Percentiles rank a stretch among this genome's conserved stretches.
phyloP scores from a whole-genome alignment of 768 basidiomycete genomes.

The Lactarius pseudohatsudake region DNA sequence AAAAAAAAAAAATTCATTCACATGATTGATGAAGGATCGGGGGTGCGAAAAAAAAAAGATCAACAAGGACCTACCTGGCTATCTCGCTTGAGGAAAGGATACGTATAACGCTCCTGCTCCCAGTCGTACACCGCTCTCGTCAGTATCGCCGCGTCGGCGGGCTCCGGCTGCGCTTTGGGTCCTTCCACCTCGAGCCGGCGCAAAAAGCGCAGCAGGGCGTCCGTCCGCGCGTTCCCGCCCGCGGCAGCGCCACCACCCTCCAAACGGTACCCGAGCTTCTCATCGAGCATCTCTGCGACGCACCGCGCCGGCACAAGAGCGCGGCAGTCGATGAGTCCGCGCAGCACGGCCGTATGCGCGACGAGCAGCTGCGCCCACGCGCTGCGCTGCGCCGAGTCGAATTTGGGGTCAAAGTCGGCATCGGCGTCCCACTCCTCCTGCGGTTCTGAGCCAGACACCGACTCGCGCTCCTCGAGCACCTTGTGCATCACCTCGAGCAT shows the following conservation, averaged over 20 bases:
- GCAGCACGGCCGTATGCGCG: slow-evolving; percentile 15
- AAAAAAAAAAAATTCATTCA: neutral
- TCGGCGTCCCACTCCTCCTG: neutral
- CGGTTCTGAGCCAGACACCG: too few relatives aligned
- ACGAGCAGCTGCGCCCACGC: neutral
- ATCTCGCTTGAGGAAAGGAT: slow-evolving; percentile 16
- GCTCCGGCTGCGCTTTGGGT: neutral
- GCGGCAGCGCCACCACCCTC: neutral
- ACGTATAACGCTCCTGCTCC: neutral
- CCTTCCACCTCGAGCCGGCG: slow-evolving; percentile 14
- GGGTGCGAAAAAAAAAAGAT: neutral
- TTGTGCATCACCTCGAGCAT: slow-evolving; percentile 37
- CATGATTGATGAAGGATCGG: neutral
- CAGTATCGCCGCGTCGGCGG: neutral
- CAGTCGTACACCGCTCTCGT: neutral
- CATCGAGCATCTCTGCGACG: slow-evolving; percentile 3
- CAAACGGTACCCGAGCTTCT: slow-evolving; percentile 6
- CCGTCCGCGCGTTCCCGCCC: neutral
- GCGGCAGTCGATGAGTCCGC: slow-evolving; percentile 14
- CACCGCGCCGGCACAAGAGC: neutral
- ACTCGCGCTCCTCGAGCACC: neutral
- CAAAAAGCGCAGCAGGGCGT: slow-evolving; percentile 4
- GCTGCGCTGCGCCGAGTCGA: neutral
- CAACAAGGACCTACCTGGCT: neutral
- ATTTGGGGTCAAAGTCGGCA: neutral